Base-by-base conservation (phyloP, 306 rosid species). In the Castanospermum australe region DNA sequence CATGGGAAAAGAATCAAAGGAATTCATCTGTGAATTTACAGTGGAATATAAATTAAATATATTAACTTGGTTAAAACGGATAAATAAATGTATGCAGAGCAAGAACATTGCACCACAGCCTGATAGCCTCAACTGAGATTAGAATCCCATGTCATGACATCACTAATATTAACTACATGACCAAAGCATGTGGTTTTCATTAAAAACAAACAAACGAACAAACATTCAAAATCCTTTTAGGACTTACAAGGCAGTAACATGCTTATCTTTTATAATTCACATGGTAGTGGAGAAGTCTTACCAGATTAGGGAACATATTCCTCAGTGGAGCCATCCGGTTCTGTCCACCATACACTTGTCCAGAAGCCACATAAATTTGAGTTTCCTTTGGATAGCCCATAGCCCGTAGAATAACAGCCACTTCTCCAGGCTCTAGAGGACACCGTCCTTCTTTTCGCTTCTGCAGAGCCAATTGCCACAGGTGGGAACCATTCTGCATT, bases 361-460 rank as follows among this genome's bases (percentile, higher is more conserved):
- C 99, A 50, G 99, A 95, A 81, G 98, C 99, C 57, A 95, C 99
- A 76, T 95, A 95, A 76, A 95, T 95, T 88, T 95, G 99, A 36
- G 99, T 95, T 85, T 95, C 99, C 84, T 91, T 95, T 0, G 97
- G 92, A 82, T 95, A 95, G 73, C 99, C 99, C 98, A 95, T 88
- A 64, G 99, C 99, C 33, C 99, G 92, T 52, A 95, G 99, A 86
- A 95, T 89, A 38, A 95, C 97, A 30, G 99, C 99, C 83, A 95
- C 99, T 91, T 95, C 99, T 56, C 91, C 98, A 62, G 99, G 99
- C 84, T 95, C 99, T 76, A 93, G 94, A 64, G 99, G 99, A 82
- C 99, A 95, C 39, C 99, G 86, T 51, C 99, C 99, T 86, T 95
- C 99, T 93, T 95, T 95, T 52, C 99, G 87, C 88, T 95, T 95